phyloP scores from a whole-genome alignment of 169 alveolate species.

The Cryptosporidium andersoni region DNA sequence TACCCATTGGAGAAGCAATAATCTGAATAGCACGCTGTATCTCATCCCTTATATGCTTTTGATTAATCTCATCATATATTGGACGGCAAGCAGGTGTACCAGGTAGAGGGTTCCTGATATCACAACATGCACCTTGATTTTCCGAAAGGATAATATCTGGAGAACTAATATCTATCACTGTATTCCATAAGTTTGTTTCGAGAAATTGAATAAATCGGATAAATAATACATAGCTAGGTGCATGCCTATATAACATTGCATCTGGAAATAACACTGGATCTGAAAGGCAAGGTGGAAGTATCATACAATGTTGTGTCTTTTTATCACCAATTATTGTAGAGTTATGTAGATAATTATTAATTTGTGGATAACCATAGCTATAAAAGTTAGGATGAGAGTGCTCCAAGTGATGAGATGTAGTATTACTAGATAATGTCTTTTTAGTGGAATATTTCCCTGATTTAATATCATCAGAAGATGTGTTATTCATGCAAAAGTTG shows the following conservation, averaged over 20 bases:
- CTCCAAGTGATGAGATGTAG: too few relatives aligned
- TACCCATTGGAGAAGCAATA: slow-evolving; percentile 59
- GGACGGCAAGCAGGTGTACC: slow-evolving; percentile 71
- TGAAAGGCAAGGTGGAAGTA: too few relatives aligned
- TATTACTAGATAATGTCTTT: too few relatives aligned
- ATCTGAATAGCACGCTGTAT: slow-evolving; percentile 64
- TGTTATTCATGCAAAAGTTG: too few relatives aligned
- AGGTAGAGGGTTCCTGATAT: slow-evolving; percentile 63
- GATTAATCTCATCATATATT: slow-evolving; percentile 41
- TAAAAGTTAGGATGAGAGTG: too few relatives aligned
- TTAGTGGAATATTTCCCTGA: too few relatives aligned
- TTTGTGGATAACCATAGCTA: too few relatives aligned
- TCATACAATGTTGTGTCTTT: too few relatives aligned
- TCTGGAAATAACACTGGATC: too few relatives aligned
- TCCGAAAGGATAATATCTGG: slow-evolving; percentile 48
- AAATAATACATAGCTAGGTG: slow-evolving; percentile 53
- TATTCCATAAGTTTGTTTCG: slow-evolving; percentile 65
- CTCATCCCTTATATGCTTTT: slow-evolving; percentile 23
- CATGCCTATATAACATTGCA: not conserved
- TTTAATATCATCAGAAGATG: too few relatives aligned
- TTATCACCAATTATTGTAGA: too few relatives aligned
- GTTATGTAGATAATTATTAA: too few relatives aligned
- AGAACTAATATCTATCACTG: slow-evolving; percentile 66
- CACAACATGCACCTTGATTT: slow-evolving; percentile 54
- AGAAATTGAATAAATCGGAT: slow-evolving; percentile 40